Evolutionary conservation across 1,284 basidiomycete genomes (phyloP), one percentile per base, ranked within the genome.

Genomic region (Pyrrhoderma noxium): DNA sequence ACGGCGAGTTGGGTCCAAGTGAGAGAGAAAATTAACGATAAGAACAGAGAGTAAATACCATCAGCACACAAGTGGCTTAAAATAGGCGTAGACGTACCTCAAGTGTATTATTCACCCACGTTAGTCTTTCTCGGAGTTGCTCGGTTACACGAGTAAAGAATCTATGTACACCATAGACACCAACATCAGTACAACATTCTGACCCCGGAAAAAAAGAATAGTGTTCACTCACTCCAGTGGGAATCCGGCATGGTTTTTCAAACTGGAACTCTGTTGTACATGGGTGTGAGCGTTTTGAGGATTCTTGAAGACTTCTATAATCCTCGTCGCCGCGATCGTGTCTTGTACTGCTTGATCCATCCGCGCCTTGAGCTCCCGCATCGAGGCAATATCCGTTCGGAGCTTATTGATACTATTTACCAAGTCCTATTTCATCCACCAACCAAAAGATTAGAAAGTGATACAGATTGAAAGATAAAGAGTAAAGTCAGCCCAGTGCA

Each of bases 91-190:
- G 25, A 58, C 69, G 56, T 57, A 85, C 88, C 70, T 91, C 88
- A 49, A 90, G 83, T 7, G 85, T 89, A 25, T 75, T 70, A 61
- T 85, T 86, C 66, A 88, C 89, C 79, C 85, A 86, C 43, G 75
- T 71, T 48, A 91, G 65, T 27, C 85, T 71, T 58, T 84, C 79
- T 48, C 74, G 72, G 76, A 90, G 83, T 58, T 89, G 77, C 53
- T 79, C 74, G 16, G 83, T 79, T 36, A 86, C 77, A 21, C 85
- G 76, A 34, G 70, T 74, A 68, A 90, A 90, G 67, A 81, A 89
- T 60, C 86, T 89, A 53, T 14, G 39, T 14, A 39, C 14, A 22
- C 23, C 25, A 21, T 5, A 43, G 50, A 37, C 14, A 43, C 53
- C 44, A 58, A 21, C 19, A 19, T 45, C 18, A n/a, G 38, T 36